Conservation (phyloP, 192 early-diverging fungal species). For the Backusella westeae region DNA sequence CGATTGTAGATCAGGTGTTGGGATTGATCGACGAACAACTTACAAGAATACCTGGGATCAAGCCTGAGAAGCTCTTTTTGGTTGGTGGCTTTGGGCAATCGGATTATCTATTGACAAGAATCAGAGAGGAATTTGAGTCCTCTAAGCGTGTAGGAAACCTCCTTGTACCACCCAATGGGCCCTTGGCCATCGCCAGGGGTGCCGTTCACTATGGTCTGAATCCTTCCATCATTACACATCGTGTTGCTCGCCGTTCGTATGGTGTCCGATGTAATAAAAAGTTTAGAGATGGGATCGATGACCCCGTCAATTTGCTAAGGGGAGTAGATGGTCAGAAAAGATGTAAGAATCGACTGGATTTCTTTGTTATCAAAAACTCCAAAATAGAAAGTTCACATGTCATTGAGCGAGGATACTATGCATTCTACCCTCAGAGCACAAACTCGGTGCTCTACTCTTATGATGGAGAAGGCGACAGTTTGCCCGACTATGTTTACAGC, state of each 20-base stretch:
- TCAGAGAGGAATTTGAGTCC: conserved; percentile 32
- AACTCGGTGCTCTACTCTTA: not conserved
- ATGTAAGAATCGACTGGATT: not conserved
- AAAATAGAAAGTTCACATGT: not conserved
- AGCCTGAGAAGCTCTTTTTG: conserved; percentile 39
- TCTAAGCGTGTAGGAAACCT: conserved; percentile 32
- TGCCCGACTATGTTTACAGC: not conserved
- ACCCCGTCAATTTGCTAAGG: not conserved
- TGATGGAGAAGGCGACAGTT: not conserved
- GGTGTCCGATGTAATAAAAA: conserved; percentile 23
- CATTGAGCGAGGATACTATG: not conserved
- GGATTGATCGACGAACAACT: conserved; percentile 40
- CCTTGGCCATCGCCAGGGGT: conserved; percentile 41
- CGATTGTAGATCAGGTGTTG: conserved; percentile 34
- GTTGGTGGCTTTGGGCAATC: conserved; percentile 49
- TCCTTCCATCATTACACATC: conserved; percentile 29
- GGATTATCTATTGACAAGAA: conserved; percentile 30
- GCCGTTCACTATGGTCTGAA: conserved; percentile 41
- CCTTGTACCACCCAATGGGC: conserved; percentile 38
- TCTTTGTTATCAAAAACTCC: not conserved
- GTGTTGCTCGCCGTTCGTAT: conserved; percentile 37
- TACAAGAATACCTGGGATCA: conserved; percentile 10
- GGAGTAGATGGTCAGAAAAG: not conserved
- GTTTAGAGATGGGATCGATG: not conserved
- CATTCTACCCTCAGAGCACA: not conserved